phyloP scores from a whole-genome alignment of 331 rosid genomes.

The Prunus yedoensis region DNA sequence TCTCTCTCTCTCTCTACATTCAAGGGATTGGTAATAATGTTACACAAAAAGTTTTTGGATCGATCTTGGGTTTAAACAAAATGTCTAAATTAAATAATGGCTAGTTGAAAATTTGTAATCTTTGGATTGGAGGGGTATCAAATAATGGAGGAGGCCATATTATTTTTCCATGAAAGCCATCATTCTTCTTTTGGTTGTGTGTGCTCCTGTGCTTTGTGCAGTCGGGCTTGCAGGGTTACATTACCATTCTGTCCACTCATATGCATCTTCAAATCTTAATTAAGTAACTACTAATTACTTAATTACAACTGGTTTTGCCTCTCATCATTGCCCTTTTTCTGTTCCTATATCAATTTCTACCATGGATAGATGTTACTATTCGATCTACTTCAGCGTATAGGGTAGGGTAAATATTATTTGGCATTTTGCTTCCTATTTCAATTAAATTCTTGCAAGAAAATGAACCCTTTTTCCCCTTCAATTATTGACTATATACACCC shows the following conservation, averaged over 20 bases:
- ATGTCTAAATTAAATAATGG: no score
- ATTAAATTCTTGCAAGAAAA: neutral
- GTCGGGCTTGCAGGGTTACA: slow-evolving; percentile 25
- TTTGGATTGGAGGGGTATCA: slow-evolving; percentile 11
- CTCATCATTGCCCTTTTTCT: no score
- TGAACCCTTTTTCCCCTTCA: neutral
- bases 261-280: neutral
- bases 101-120: neutral
- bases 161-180: slow-evolving; percentile 33
- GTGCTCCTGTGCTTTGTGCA: slow-evolving; percentile 67
- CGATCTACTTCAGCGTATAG: neutral
- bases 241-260: neutral
- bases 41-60: slow-evolving; percentile 29
- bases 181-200: slow-evolving; percentile 41
- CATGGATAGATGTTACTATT: neutral
- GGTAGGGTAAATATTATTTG: no score
- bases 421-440: neutral
- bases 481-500: no score
- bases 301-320: neutral
- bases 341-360: neutral
- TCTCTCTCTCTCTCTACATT: slow-evolving; percentile 27
- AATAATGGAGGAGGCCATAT: slow-evolving; percentile 31
- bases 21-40: slow-evolving; percentile 37
- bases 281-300: neutral
- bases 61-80: slow-evolving; percentile 5